phyloP scores from a whole-genome alignment of 2,329 filamentous ascomycete genomes.

The Gnomoniopsis sp. region DNA sequence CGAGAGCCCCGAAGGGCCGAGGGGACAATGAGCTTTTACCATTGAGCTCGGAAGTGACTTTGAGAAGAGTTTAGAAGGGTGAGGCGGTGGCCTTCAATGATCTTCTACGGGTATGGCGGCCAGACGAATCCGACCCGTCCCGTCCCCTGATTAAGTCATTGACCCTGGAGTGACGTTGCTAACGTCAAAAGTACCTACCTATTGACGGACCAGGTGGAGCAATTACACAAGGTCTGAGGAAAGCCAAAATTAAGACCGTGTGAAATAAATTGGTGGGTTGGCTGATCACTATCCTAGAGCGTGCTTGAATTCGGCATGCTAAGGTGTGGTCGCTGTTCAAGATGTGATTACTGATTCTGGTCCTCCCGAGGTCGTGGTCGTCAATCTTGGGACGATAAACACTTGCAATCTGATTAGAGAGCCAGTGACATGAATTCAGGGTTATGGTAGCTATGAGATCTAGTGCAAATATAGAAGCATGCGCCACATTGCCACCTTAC shows the following conservation, averaged over 20 bases:
- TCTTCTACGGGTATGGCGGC: background rate
- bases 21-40: background rate
- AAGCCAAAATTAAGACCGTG: no score
- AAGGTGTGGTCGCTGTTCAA: no score
- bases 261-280: no score
- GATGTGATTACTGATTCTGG: no score
- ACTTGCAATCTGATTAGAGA: no score
- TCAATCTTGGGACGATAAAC: no score
- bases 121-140: background rate
- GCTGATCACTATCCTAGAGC: no score
- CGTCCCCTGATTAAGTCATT: background rate
- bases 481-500: slow-evolving; percentile 1
- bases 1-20: no score
- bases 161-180: background rate
- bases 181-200: background rate
- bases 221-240: no score
- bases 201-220: background rate
- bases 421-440: background rate
- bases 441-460: background rate
- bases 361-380: no score
- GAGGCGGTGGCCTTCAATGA: background rate
- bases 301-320: no score
- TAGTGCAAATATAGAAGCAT: background rate
- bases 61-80: background rate
- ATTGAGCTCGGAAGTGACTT: background rate